Base-by-base conservation (phyloP, 352 stramenopile species). In the Aphanomyces astaci region DNA sequence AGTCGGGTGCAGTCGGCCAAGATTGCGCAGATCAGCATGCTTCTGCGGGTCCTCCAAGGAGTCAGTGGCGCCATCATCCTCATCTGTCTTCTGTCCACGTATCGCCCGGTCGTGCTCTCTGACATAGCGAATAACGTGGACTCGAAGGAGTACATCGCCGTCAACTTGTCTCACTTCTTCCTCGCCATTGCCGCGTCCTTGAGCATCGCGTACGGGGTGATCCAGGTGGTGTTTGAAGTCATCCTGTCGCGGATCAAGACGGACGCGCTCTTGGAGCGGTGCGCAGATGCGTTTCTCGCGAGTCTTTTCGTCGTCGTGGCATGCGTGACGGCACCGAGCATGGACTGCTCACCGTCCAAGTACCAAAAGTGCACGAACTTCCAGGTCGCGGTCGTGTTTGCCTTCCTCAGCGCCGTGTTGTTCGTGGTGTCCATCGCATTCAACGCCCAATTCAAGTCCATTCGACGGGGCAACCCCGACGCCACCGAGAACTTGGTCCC, bases 401-500 rank as follows among this genome's bases (percentile, higher is more conserved):
- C 62, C 7, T 68, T 68, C 33, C 49, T 68, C 51, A 59, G 39
- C 15, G 49, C 27, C 32, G 45, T 52, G 19, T 22, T 68, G 40
- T 43, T 22, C 32, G 51, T 40, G 19, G 51, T 68, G 27, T 51
- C 62, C 17, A 9, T 56, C 15, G 51, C 11, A 24, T 52, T 68
- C 13, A 68, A 48, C 32, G 19, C 39, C n/a, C 19, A 59, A n/a
- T 36, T 33, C 28, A 68, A 68, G 43, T 59, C 30, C n/a, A 15
- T 68, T 25, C 5, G 15, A 11, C 62, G 39, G 2, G 32, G 19
- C 5, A 51, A 68, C 39, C 62, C 62, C 15, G 62, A 68, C 28
- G 25, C 39, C 15, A 57, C 33, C 9, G 62, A 68, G 51, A 68
- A 68, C 24, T 27, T 68, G 19, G 62, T 68, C 11, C 62, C 62